Base-by-base conservation (phyloP, 305 asterid species). In the Fraxinus dipetala region DNA sequence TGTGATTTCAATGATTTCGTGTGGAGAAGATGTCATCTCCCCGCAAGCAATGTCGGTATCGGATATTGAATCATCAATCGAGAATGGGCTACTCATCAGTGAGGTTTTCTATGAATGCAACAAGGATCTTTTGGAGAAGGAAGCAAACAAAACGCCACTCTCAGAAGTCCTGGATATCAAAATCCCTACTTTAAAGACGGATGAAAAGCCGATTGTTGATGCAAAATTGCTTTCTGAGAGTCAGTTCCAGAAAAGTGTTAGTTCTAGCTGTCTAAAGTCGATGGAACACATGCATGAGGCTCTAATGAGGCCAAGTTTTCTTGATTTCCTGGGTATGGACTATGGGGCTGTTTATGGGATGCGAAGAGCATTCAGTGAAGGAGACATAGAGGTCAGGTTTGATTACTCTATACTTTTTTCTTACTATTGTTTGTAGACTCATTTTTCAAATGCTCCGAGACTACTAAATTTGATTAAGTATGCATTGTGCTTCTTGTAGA, bases 331-430 rank as follows among this genome's bases (percentile, higher is more conserved):
- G 0, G 92, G 82, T 72, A 28, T 94, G 89, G 96, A 93, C 89
- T 92, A 93, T 16, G 93, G 90, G 24, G 85, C 91, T 73, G 94
- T 84, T 77, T 87, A 90, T 83, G 96, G 97, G 78, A 94, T 95
- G 97, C 94, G 99, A 74, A 90, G 99, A 85, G 92, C 98, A 9
- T 93, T 82, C 86, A 96, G 99, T 72, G 99, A 96, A 77, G 99
- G 99, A 81, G 98, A 96, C 88, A 91, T 96, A 45, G 88, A 95
- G 98, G 98, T 94, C 84, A 56, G 75, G 56, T 84, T 86, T 80
- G 82, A 77, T 72, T 31, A 45, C 69, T 85, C 69, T 78, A 10
- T 40, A 79, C 32, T 75, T 34, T 82, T 51, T 84, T 69, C 75
- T 32, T 5, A 6, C 76, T n/a, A 32, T 72, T 14, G 14, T 72